Conservation (phyloP, 257 asterid species). For the Datura wrightii region DNA sequence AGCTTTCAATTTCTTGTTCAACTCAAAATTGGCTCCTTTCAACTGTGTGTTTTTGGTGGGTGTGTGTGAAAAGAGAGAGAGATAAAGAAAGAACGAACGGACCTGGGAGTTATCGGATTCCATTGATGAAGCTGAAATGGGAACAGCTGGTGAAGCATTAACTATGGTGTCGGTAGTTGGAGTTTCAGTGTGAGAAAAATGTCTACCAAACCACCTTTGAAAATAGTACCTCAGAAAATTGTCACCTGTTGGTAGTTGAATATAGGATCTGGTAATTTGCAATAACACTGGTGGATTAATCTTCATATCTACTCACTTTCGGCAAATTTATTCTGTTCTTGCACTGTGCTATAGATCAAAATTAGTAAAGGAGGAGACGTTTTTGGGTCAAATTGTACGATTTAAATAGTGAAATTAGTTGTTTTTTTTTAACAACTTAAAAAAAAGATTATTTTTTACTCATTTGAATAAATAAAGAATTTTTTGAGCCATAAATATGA, state of each 20-base stretch:
- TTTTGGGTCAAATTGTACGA: background rate
- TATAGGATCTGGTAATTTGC: background rate
- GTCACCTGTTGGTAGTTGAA: background rate
- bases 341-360: background rate
- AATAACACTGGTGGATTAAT: slow-evolving; percentile 4
- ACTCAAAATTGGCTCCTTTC: slow-evolving; percentile 1
- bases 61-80: background rate
- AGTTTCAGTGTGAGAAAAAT: slow-evolving; percentile 15
- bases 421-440: background rate
- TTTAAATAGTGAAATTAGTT: too few relatives aligned
- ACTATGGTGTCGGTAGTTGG: background rate
- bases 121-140: slow-evolving; percentile 12
- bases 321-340: background rate
- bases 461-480: too few relatives aligned
- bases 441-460: too few relatives aligned
- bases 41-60: slow-evolving; percentile 1
- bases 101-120: background rate
- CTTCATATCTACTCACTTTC: background rate
- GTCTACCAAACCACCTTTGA: background rate
- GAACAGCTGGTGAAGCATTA: slow-evolving; percentile 2
- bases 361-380: background rate
- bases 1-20: slow-evolving; percentile 17
- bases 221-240: background rate
- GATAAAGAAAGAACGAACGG: background rate
- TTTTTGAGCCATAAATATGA: too few relatives aligned